Conservation (phyloP, 495 filamentous ascomycete species). For the Penicillium cinerascens region DNA sequence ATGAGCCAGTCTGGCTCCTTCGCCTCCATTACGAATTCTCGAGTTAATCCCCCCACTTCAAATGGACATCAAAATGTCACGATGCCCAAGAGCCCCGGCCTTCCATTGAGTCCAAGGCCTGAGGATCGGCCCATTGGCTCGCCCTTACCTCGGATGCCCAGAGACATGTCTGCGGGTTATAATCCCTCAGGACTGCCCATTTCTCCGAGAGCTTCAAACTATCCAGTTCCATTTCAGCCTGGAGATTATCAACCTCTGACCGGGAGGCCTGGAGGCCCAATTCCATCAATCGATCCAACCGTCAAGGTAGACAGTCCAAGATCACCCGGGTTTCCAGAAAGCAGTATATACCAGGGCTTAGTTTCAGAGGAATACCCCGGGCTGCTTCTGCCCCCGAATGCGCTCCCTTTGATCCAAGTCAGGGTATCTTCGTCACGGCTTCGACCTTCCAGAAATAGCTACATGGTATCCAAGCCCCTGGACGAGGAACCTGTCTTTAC, state of each 20-base stretch:
- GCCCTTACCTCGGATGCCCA: conserved; percentile 63
- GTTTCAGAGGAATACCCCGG: conserved; percentile 80
- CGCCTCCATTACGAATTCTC: conserved; percentile 35
- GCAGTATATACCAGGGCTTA: conserved; percentile 60
- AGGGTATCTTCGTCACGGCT: conserved; percentile 90
- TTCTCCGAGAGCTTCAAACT: conserved; percentile 66
- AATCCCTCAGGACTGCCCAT: conserved; percentile 59
- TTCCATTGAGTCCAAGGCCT: conserved; percentile 88
- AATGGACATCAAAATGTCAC: conserved; percentile 40
- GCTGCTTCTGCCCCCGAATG: conserved; percentile 81
- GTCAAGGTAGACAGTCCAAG: conserved; percentile 38
- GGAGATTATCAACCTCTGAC: conserved; percentile 2
- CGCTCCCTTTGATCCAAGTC: conserved; percentile 80
- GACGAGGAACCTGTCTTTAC: conserved; percentile 95
- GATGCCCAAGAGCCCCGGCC: conserved; percentile 75
- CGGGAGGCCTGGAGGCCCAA: conserved; percentile 13
- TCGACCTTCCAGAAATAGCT: conserved; percentile 82
- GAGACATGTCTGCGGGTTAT: conserved; percentile 59
- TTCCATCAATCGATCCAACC: conserved; percentile 41
- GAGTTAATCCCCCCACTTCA: conserved; percentile 17
- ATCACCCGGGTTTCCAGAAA: conserved; percentile 19
- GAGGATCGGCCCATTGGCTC: conserved; percentile 68
- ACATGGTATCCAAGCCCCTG: conserved; percentile 58
- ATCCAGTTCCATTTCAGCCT: conserved; percentile 61
- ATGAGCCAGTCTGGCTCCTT: conserved; percentile 30